phyloP scores from a whole-genome alignment of 768 basidiomycete genomes.

The Termitomyces sp. region DNA sequence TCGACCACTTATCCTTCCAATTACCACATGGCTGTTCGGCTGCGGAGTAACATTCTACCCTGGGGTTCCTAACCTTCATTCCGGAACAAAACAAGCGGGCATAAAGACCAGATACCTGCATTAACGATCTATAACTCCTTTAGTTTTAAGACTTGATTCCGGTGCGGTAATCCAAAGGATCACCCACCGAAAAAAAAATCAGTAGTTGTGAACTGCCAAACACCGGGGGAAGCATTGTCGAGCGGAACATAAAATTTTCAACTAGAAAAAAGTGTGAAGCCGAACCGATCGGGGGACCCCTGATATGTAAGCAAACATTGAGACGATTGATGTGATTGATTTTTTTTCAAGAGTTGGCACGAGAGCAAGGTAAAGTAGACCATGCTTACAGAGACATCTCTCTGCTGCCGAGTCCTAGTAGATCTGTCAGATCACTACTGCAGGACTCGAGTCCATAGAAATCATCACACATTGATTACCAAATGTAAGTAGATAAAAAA shows the following conservation, averaged over 20 bases:
- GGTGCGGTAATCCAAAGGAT: neutral
- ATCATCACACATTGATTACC: neutral
- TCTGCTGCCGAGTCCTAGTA: neutral
- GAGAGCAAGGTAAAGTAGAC: neutral
- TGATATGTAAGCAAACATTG: too few relatives aligned
- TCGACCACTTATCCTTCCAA: neutral
- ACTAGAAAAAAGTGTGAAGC: too few relatives aligned
- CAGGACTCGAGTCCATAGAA: neutral
- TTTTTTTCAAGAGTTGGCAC: too few relatives aligned
- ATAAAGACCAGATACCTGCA: neutral
- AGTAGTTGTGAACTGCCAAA: too few relatives aligned
- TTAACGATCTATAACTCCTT: neutral
- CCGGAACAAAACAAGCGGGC: neutral
- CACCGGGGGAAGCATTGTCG: neutral
- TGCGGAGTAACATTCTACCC: slow-evolving; percentile 3
- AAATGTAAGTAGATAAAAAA: neutral
- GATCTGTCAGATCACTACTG: too few relatives aligned
- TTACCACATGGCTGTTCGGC: slow-evolving; percentile 7
- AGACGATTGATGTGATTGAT: too few relatives aligned
- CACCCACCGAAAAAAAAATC: neutral
- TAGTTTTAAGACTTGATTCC: neutral
- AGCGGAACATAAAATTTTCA: neutral
- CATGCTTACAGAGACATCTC: neutral
- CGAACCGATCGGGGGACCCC: too few relatives aligned
- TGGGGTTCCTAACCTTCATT: neutral